Evolutionary conservation across 306 rosid species (phyloP), one percentile per base, ranked within the genome.

Genomic region (Glycyrrhiza uralensis): DNA sequence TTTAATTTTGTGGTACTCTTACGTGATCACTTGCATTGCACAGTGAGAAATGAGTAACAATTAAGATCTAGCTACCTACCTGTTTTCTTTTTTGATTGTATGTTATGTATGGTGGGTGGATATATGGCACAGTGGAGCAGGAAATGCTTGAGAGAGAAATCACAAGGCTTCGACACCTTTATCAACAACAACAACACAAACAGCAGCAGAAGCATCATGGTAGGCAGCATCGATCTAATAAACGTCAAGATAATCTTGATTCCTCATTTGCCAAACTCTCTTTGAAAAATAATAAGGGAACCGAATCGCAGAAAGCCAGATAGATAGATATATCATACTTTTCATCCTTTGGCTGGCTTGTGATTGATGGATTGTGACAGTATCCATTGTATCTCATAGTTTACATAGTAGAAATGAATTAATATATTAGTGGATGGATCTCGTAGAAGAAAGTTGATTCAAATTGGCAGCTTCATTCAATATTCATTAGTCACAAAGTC

Each of bases 91-190:
- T 17, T 46, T 6, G 24, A 15, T 46, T 49, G 9, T 49, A 4
- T 15, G 15, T 15, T 17, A 15, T 17, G 14, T 2, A 67, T n/a
- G 32, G 2, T 7, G 32, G 30, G 11, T 59, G 76, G 76, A 14
- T 23, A 14, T 6, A 20, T 50, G 45, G 15, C 56, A 51, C 62
- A 85, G 86, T 85, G 84, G 86, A 85, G 69, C 89, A 85, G n/a
- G 86, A 85, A 81, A 6, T 85, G 68, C 89, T 85, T 23, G 78
- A 82, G 74, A 82, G 61, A 62, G 89, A 85, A 57, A 72, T 82
- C 7, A 24, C 72, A 12, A 79, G 89, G 79, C 81, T 85, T 19
- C 23, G 72, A 63, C 52, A 41, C 24, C 18, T 76, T 24, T 75
- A 82, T 29, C 82, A 61, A 10, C 81, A 84, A 2, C 75, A 72